These are phyloP conservation scores for Trichothecium sympodiale DNA, from an alignment of 2,329 filamentous ascomycete species.

Conservation along the genomic window DNA sequence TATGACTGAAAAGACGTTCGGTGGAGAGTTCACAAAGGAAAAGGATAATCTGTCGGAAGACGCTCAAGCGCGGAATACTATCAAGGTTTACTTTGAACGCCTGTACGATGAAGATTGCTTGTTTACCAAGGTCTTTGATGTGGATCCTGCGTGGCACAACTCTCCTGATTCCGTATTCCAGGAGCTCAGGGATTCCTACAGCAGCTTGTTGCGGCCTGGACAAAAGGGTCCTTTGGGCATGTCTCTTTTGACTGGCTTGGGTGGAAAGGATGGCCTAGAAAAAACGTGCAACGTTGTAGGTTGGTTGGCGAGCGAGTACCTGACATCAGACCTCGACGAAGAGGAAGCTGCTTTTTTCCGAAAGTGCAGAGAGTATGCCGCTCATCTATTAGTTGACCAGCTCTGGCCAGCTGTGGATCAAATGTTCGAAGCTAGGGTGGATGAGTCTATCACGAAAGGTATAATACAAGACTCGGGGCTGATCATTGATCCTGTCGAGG, in stretches of 20 bases:
- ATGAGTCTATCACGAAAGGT: constrained; percentile 41
- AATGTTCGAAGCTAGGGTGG: constrained; percentile 43
- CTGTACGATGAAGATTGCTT: constrained; percentile 42
- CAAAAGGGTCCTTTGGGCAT: constrained; percentile 42
- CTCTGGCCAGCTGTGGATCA: constrained; percentile 46
- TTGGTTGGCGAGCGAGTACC: constrained; percentile 48
- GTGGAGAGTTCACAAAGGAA: constrained; percentile 43
- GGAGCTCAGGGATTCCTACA: constrained; percentile 36
- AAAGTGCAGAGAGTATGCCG: constrained; percentile 45
- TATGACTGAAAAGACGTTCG: constrained; percentile 41
- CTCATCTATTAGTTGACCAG: constrained; percentile 42
- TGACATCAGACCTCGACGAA: constrained; percentile 44
- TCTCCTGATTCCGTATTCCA: constrained; percentile 39
- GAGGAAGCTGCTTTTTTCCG: constrained; percentile 41
- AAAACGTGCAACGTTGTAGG: constrained; percentile 44
- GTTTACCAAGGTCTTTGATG: constrained; percentile 43
- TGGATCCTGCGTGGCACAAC: constrained; percentile 42
- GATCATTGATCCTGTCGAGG: constrained; percentile 37
- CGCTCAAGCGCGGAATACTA: constrained; percentile 44
- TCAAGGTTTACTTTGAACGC: constrained; percentile 50
- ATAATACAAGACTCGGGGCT: constrained; percentile 34
- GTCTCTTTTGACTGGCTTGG: constrained; percentile 33
- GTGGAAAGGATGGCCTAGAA: constrained; percentile 35
- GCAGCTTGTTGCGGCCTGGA: constrained; percentile 39
- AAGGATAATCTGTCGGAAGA: constrained; percentile 37